These are phyloP conservation scores for Starmerella kuoi DNA, from an alignment of 805 yeast genomes.

Conservation along the genomic window DNA sequence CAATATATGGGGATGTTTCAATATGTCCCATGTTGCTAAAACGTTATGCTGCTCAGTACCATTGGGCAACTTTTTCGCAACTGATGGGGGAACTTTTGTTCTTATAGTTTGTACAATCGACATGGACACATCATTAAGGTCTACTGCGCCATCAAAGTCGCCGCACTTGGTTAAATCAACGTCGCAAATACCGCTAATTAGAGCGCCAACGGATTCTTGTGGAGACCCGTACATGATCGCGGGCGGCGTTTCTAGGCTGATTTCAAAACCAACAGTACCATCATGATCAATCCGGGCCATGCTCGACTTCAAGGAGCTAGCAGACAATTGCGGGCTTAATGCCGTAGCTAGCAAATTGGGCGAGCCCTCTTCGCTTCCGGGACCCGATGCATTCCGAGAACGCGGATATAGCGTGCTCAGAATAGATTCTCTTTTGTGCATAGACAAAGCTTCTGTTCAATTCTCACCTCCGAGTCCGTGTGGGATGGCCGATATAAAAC, in stretches of 20 bases:
- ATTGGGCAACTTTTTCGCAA: constrained; percentile 17
- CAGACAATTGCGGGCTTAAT: constrained; percentile 10
- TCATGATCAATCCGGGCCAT: background rate
- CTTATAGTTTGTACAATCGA: constrained; percentile 54
- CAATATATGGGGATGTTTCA: constrained; percentile 41
- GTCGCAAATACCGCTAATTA: constrained; percentile 65
- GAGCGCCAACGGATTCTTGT: constrained; percentile 68
- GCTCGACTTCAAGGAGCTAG: constrained; percentile 1
- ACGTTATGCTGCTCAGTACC: constrained; percentile 32
- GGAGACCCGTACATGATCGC: constrained; percentile 72
- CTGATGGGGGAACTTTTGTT: constrained; percentile 15
- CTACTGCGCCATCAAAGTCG: constrained; percentile 41
- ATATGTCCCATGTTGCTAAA: constrained; percentile 80
- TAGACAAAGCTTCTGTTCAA: too few relatives aligned
- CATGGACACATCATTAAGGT: constrained; percentile 20
- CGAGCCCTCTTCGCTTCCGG: background rate
- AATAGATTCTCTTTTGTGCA: constrained; percentile 17
- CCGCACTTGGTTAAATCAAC: constrained; percentile 39
- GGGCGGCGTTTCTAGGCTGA: constrained; percentile 74
- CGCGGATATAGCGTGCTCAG: constrained; percentile 15
- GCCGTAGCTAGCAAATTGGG: constrained; percentile 1
- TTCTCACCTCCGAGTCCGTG: too few relatives aligned
- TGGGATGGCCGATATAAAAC: too few relatives aligned
- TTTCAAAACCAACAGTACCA: constrained; percentile 14
- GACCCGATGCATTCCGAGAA: constrained; percentile 2